Conservation (phyloP, 768 basidiomycete species). For the Lyophyllum shimeji region DNA sequence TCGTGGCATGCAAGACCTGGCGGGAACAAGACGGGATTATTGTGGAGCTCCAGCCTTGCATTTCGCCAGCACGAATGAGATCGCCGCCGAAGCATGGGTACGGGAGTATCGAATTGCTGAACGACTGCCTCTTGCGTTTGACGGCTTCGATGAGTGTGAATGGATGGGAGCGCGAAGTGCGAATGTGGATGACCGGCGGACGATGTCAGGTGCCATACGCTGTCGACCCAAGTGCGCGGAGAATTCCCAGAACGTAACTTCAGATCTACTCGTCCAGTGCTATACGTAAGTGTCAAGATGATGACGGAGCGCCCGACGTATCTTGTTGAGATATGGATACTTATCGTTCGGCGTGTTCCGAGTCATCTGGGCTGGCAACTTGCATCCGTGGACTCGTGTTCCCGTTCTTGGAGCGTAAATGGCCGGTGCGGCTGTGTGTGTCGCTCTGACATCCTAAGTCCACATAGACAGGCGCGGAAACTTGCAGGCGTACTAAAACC, state of each 20-base stretch:
- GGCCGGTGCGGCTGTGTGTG: neutral
- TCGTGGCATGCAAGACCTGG: no score
- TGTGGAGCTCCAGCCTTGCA: no score
- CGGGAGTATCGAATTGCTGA: no score
- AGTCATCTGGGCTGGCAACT: neutral
- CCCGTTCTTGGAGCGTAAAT: neutral
- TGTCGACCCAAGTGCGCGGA: no score
- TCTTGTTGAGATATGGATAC: neutral
- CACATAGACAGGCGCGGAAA: neutral
- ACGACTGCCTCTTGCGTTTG: no score
- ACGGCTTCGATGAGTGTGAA: no score
- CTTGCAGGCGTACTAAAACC: neutral
- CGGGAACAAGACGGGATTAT: no score
- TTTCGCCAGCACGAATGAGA: no score
- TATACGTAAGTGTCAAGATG: neutral
- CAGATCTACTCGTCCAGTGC: neutral
- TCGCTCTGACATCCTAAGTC: neutral
- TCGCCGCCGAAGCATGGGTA: no score
- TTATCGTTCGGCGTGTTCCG: conserved; percentile 11
- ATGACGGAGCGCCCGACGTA: conserved; percentile 8
- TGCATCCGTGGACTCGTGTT: neutral
- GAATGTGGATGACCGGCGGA: no score
- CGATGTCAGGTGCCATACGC: neutral
- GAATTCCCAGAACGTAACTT: neutral
- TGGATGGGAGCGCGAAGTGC: no score